A percentile compares a stretch with the other conserved stretches of the same genome.
Evolutionary conservation across 306 rosid species (phyloP).

Genomic region (Medicago arabica): DNA sequence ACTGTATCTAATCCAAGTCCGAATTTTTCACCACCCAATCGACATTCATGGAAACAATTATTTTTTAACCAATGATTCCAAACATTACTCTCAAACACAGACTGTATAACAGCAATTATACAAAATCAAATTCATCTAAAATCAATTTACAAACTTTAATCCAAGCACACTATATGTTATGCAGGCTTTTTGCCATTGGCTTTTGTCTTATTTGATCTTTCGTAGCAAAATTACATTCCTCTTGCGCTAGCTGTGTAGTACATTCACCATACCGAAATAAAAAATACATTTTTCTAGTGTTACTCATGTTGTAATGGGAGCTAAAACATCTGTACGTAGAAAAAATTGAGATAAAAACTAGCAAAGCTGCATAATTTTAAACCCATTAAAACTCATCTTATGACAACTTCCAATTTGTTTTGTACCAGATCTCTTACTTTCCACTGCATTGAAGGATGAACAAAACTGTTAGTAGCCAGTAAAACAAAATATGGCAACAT

Average conservation of each 20-base stretch:
- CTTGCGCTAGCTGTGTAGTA: slow-evolving; percentile 9
- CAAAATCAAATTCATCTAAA: background rate
- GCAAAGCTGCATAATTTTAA: slow-evolving; percentile 13
- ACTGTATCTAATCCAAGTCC: too few species aligned
- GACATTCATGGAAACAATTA: background rate
- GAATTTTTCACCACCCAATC: background rate
- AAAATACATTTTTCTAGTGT: slow-evolving; percentile 33
- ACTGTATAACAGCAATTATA: background rate
- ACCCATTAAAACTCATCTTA: slow-evolving; percentile 47
- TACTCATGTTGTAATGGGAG: slow-evolving; percentile 19
- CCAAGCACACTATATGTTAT: background rate
- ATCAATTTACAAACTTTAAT: background rate
- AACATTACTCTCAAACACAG: background rate
- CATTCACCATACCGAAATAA: slow-evolving; percentile 27
- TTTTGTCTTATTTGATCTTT: background rate
- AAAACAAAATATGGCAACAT: slow-evolving; percentile 21
- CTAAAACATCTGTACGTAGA: slow-evolving; percentile 38
- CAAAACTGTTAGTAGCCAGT: background rate
- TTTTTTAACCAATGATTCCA: background rate
- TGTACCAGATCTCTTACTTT: slow-evolving; percentile 62
- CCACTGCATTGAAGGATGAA: slow-evolving; percentile 53
- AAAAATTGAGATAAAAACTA: slow-evolving; percentile 33
- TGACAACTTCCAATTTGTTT: slow-evolving; percentile 55
- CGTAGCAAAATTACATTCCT: background rate
- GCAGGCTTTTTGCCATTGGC: background rate